Base-by-base conservation (phyloP, 176 grass and related monocot genomes). In the Musa troglodytarum region DNA sequence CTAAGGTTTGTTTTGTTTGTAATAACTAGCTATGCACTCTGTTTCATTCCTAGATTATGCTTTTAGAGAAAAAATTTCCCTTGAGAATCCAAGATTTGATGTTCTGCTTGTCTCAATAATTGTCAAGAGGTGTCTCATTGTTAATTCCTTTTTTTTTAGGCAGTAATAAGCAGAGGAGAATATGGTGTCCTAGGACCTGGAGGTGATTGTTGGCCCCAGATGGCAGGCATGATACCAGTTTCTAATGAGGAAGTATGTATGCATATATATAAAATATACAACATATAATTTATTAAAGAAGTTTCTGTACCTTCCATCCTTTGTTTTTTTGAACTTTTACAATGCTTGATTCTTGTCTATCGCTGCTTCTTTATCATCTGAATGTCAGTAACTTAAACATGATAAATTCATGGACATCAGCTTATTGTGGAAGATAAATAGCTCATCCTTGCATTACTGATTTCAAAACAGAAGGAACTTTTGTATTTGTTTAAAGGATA, bases 201-300 rank as follows among this genome's bases (percentile, higher is more conserved):
- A 68, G 81, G 25, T 1, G 74, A 80, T 82, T 91, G 81, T 79
- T 99, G 88, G 90, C 90, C 95, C 79, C 95, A 91, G 66, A 94
- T 99, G 84, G 88, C 86, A 82, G 95, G 88, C 78, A 89, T 91
- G 90, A 80, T 94, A 34, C 95, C 95, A 70, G 59, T 74, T 78
- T 78, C 82, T 1, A 74, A 43, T 5, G 34, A 43, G 34, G 68
- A 70, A n/a, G 49, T 70, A 70, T 3, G 49, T 52, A 52, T 70
- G 9, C 11, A 51, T 50, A 50, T 70, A 51, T 20, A 65, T 22
- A 25, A 6, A 43, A 43, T 43, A 43, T 43, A 6, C 34, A 43
- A 43, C 34, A 43, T 43, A 5, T 43, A 43, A 43, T 43, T 43
- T 43, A 43, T 43, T 43, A 65, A 3, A 25, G 25, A 65, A 65